phyloP scores from a whole-genome alignment of 2,329 filamentous ascomycete species.

The Beauveria asiatica region DNA sequence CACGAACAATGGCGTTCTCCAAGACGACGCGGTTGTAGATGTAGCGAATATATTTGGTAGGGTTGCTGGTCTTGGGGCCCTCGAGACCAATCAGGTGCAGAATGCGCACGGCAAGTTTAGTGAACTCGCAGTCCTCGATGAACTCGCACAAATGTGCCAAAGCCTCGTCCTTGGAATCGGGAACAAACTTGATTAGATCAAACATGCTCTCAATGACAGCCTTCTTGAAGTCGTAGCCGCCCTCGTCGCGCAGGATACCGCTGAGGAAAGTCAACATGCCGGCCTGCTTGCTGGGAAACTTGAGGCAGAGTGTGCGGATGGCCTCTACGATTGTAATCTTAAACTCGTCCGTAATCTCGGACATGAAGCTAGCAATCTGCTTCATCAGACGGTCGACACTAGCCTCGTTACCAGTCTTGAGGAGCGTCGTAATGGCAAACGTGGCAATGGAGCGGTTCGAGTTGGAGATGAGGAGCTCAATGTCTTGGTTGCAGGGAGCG shows the following conservation, averaged over 20 bases:
- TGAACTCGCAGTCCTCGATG: slow-evolving; percentile 99
- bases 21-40: slow-evolving; percentile 98
- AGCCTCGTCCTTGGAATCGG: slow-evolving; percentile 72
- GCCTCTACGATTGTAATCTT: slow-evolving; percentile 99
- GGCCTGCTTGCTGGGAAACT: slow-evolving; percentile 96
- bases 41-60: slow-evolving; percentile 97
- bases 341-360: slow-evolving; percentile 98
- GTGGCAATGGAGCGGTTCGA: slow-evolving; percentile 95
- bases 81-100: slow-evolving; percentile 89
- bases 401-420: slow-evolving; percentile 96
- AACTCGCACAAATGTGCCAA: slow-evolving; percentile 96
- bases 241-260: slow-evolving; percentile 92
- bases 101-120: slow-evolving; percentile 91
- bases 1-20: slow-evolving; percentile 92
- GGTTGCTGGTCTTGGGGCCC: slow-evolving; percentile 88
- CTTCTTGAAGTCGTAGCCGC: slow-evolving; percentile 96
- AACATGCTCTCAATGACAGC: slow-evolving; percentile 99
- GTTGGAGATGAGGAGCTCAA: slow-evolving; percentile 94
- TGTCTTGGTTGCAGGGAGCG: slow-evolving; percentile 90
- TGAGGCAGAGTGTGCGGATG: slow-evolving; percentile 90
- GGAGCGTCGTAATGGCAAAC: slow-evolving; percentile 93
- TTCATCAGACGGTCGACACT: slow-evolving; percentile 97
- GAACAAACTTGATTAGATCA: slow-evolving; percentile 97
- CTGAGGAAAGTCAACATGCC: slow-evolving; percentile 97
- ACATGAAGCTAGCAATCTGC: slow-evolving; percentile 97